Evolutionary conservation across 768 basidiomycete genomes (phyloP).

Genomic region (Leccinum uliginosum): DNA sequence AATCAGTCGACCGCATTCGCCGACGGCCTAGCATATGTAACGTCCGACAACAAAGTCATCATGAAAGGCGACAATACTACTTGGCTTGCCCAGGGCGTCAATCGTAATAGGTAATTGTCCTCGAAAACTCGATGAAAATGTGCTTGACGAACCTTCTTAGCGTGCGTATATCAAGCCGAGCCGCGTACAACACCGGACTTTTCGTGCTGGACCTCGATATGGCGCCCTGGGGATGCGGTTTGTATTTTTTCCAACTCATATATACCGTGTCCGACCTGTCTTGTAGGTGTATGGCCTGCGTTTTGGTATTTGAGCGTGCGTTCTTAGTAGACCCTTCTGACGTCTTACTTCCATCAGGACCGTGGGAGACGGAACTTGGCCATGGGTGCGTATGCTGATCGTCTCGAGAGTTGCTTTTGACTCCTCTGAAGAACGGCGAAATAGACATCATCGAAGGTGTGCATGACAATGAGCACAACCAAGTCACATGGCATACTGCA

Average conservation of each 20-base stretch:
- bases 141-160: constrained; percentile 32
- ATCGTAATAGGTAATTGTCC: constrained; percentile 52
- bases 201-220: constrained; percentile 80
- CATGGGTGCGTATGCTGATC: constrained; percentile 41
- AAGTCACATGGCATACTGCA: constrained; percentile 76
- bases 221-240: constrained; percentile 88
- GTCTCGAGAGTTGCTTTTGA: constrained; percentile 2
- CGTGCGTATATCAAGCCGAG: constrained; percentile 69
- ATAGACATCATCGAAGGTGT: constrained; percentile 85
- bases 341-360: constrained; percentile 20
- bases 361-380: constrained; percentile 55
- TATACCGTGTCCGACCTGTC: constrained; percentile 1
- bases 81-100: constrained; percentile 46
- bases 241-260: not conserved
- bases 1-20: constrained; percentile 50
- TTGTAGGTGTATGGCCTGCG: constrained; percentile 74
- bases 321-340: constrained; percentile 4
- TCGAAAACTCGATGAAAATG: not conserved
- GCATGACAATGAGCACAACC: constrained; percentile 80
- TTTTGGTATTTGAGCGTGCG: constrained; percentile 51
- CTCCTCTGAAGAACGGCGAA: constrained; percentile 56
- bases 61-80: constrained; percentile 77
- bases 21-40: constrained; percentile 52
- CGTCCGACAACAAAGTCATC: constrained; percentile 54
- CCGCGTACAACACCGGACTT: constrained; percentile 68